These are phyloP conservation scores for Pseudomonodictys pantanalensis DNA, from an alignment of 495 filamentous ascomycete species.

Conservation along the genomic window DNA sequence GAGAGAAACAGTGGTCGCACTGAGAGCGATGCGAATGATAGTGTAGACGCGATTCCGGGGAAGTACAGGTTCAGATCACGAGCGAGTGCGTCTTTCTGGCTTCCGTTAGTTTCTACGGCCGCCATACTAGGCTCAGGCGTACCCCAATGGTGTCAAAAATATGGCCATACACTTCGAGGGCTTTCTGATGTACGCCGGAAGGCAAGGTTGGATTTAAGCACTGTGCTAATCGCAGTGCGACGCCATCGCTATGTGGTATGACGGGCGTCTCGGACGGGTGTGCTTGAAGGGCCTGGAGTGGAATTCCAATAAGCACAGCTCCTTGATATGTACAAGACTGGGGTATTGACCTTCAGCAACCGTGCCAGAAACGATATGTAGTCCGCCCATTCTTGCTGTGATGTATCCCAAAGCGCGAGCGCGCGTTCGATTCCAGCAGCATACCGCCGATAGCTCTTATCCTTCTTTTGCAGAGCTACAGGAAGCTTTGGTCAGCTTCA, in stretches of 20 bases:
- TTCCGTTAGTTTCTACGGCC: conserved; percentile 32
- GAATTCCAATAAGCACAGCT: conserved; percentile 8
- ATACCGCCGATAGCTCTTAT: conserved; percentile 91
- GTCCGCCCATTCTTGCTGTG: conserved; percentile 97
- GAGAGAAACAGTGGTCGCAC: conserved; percentile 80
- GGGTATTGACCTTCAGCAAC: conserved; percentile 70
- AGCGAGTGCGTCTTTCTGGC: conserved; percentile 66
- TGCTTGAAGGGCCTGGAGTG: conserved; percentile 74
- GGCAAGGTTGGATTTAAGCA: conserved; percentile 90
- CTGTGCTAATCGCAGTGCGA: conserved; percentile 90
- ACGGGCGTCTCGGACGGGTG: conserved; percentile 66
- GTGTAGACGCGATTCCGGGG: conserved; percentile 78
- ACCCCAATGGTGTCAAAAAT: conserved; percentile 76
- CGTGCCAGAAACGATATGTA: conserved; percentile 96
- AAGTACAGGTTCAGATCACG: conserved; percentile 82
- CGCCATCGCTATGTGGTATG: conserved; percentile 78
- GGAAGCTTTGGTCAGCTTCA: conserved; percentile 7
- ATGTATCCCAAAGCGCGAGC: conserved; percentile 84
- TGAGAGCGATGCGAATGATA: conserved; percentile 90
- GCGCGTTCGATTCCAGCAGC: conserved; percentile 83
- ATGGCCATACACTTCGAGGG: conserved; percentile 86
- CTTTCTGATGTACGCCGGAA: conserved; percentile 97
- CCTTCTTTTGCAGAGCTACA: conserved; percentile 65
- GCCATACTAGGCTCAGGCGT: conserved; percentile 38
- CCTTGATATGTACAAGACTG: neutral